phyloP scores from a whole-genome alignment of 176 grass and related monocot genomes.

The Eragrostis curvula region DNA sequence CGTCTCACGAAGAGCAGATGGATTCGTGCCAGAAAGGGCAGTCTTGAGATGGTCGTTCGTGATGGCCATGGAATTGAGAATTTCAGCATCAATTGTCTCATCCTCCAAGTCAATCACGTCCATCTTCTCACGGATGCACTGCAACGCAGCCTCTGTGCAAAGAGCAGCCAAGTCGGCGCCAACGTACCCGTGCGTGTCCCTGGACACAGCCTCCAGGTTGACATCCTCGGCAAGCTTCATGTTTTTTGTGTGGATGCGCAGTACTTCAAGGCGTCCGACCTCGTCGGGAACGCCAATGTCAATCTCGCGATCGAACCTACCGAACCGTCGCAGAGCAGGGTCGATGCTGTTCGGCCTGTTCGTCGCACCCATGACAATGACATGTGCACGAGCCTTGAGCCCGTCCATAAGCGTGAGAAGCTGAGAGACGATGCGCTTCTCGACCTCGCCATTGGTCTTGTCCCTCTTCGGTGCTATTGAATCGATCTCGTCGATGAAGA shows the following conservation, averaged over 20 bases:
- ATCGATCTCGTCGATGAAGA: conserved; percentile 75
- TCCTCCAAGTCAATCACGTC: conserved; percentile 74
- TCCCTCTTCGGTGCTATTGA: conserved; percentile 64
- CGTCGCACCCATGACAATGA: conserved; percentile 68
- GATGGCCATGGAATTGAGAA: conserved; percentile 63
- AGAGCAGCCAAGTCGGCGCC: conserved; percentile 64
- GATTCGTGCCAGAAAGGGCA: conserved; percentile 57
- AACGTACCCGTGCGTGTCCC: conserved; percentile 64
- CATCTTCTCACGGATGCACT: conserved; percentile 81
- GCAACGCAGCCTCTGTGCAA: conserved; percentile 66
- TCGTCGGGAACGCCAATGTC: conserved; percentile 73
- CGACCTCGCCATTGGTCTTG: conserved; percentile 63
- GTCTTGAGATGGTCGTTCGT: conserved; percentile 70
- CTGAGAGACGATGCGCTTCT: conserved; percentile 68
- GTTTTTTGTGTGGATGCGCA: conserved; percentile 62
- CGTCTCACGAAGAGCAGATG: conserved; percentile 69
- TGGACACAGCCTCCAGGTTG: conserved; percentile 57
- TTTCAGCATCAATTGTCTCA: conserved; percentile 60
- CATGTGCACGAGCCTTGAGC: conserved; percentile 57
- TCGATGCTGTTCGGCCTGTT: conserved; percentile 74
- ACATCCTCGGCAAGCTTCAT: conserved; percentile 53
- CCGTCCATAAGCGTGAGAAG: conserved; percentile 67
- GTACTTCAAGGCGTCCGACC: conserved; percentile 57
- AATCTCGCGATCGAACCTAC: conserved; percentile 63
- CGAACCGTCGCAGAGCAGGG: conserved; percentile 64